Conservation (phyloP, 495 filamentous ascomycete genomes). For the Cercophora sp. region DNA sequence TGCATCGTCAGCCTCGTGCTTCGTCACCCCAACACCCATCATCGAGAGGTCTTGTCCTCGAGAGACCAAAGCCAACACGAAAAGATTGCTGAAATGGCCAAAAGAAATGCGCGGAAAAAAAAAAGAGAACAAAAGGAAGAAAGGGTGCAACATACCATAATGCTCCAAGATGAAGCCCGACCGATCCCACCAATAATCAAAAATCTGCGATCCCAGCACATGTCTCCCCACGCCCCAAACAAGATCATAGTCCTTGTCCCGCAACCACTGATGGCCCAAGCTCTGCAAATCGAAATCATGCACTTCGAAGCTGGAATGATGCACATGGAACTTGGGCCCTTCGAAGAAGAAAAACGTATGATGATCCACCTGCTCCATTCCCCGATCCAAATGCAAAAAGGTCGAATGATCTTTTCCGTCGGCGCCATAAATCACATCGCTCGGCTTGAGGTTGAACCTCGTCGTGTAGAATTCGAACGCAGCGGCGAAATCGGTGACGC, state of each 20-base stretch:
- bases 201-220: conserved; percentile 54
- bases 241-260: conserved; percentile 53
- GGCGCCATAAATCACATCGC: conserved; percentile 41
- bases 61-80: too few species aligned
- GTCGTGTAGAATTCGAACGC: conserved; percentile 56
- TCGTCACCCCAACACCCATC: background rate
- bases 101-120: too few species aligned
- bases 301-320: conserved; percentile 68
- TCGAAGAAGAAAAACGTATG: conserved; percentile 60
- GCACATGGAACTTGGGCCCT: conserved; percentile 53
- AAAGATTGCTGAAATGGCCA: too few species aligned
- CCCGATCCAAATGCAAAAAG: conserved; percentile 61
- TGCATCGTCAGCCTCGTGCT: background rate
- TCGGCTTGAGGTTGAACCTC: conserved; percentile 60
- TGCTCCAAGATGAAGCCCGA: conserved; percentile 53
- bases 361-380: conserved; percentile 57
- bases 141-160: conserved; percentile 30
- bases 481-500: conserved; percentile 51
- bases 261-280: conserved; percentile 64
- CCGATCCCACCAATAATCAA: conserved; percentile 66
- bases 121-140: background rate
- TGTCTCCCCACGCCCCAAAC: conserved; percentile 68
- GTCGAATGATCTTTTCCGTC: conserved; percentile 44
- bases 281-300: conserved; percentile 67
- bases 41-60: too few species aligned